Evolutionary conservation across 306 rosid species (phyloP), one percentile per base, ranked within the genome.

Genomic region (Trichosanthes truncata): DNA sequence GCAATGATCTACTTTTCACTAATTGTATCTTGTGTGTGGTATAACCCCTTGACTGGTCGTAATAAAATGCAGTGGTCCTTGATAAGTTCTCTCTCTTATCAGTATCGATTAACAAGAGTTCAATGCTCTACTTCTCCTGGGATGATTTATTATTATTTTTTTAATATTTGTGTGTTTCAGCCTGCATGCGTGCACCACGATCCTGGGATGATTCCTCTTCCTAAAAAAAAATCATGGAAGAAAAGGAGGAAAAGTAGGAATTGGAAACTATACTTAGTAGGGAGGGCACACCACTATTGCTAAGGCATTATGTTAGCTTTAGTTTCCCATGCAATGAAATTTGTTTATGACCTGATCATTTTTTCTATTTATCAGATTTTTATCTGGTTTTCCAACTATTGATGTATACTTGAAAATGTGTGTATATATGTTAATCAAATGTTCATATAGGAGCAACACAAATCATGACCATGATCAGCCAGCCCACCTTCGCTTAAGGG

Each of bases 381-480:
- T 41, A 74, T 73, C 6, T 49, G 41, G 3, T 71, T 82, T 26
- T 80, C 31, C 74, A 48, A 77, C 23, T 65, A 74, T 80, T 79
- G 84, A 82, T 79, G 63, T 5, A 71, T 35, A 46, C 69, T 73
- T 63, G 35, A 79, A 33, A 78, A 25, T 74, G 18, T 76, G 13
- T 73, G 7, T 48, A 25, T 72, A 60, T 38, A 67, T 67, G 18
- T 67, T 20, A 38, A 67, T 18, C 40, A 20, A 25, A 45, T 49
- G 57, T 43, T 31, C 81, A 9, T 79, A 77, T 69, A 95, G 98
- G 93, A 95, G 98, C 93, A 95, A 91, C 85, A 95, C 98, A 84
- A 95, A 95, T 87, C 98, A 95, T 82, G 98, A 92, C 33, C 97
- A 92, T 73, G 98, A 95, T 84, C 98, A 95, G 84, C 97, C 97